Base-by-base conservation (phyloP, 495 filamentous ascomycete genomes). In the Pyrenula aspistea region DNA sequence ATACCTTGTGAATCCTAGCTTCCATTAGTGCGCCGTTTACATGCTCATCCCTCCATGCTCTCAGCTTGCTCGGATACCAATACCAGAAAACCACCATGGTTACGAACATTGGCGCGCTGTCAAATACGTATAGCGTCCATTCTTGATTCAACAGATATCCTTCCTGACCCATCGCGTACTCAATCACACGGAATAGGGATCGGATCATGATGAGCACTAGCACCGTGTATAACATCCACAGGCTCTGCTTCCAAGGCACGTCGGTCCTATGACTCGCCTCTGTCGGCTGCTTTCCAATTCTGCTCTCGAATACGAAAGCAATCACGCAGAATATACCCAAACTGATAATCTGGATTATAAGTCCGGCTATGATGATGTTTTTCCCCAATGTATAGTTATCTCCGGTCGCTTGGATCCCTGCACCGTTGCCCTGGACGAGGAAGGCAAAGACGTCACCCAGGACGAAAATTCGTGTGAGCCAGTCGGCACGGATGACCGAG, bases 101-200 rank as follows among this genome's bases (percentile, higher is more conserved):
- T 0, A 62, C 10, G 22, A 81, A 62, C 83, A 89, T 87, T 49
- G 81, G 60, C 49, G 73, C 53, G 12, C 74, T 69, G 62, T 89
- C 84, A 58, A 87, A 86, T 1, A 83, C 61, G 61, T 86, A 88
- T 55, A 87, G 62, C 57, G 78, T 79, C 53, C 72, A 75, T 67
- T 88, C 84, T 48, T 80, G 71, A 19, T 53, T 61, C 58, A 84
- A 62, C 25, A 80, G 25, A 58, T 68, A 74, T 10, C 82, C 81
- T 10, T 73, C 68, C 31, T 75, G 65, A 0, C 85, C 83, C 64
- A 79, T 68, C 0, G 76, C 22, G 55, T 82, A 89, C 69, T 88
- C 86, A 11, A 84, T 67, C 19, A 83, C 71, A 23, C 85, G 74
- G 61, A 85, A 79, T 2, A 87, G 56, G 4, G 73, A 80, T 2